These are phyloP conservation scores for Astraeus odoratus DNA, from an alignment of 768 basidiomycete species.

Conservation along the genomic window DNA sequence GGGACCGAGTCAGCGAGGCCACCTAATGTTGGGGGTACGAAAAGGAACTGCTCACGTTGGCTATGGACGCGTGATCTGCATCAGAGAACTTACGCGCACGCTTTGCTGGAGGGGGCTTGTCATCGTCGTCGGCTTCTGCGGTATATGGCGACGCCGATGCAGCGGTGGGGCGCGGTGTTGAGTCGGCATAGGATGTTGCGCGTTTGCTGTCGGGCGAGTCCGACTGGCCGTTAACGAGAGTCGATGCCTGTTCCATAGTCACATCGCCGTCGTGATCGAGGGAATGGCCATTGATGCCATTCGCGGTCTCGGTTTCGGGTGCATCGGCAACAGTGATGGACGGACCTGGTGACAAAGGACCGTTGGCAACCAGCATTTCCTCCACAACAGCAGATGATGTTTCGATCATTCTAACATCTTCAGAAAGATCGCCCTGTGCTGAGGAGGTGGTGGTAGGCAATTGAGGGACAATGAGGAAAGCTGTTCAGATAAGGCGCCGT, in stretches of 20 bases:
- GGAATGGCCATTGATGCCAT: conserved; percentile 25
- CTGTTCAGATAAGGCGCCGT: conserved; percentile 30
- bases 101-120: conserved; percentile 76
- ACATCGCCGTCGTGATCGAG: conserved; percentile 25
- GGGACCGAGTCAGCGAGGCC: conserved; percentile 44
- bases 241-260: conserved; percentile 19
- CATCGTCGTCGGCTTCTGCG: conserved; percentile 32
- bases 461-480: conserved; percentile 36
- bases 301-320: conserved; percentile 15
- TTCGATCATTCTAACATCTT: conserved; percentile 54
- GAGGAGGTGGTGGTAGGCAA: conserved; percentile 42
- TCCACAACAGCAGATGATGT: conserved; percentile 14
- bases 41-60: conserved; percentile 53
- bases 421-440: conserved; percentile 35
- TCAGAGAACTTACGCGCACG: conserved; percentile 71
- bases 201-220: conserved; percentile 4
- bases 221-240: conserved; percentile 21
- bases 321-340: conserved; percentile 11
- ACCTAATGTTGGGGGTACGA: too few relatives aligned
- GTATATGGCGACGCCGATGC: conserved; percentile 26
- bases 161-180: conserved; percentile 28
- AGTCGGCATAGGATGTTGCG: conserved; percentile 26
- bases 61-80: conserved; percentile 64
- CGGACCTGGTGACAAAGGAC: conserved; percentile 11
- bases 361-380: conserved; percentile 9